phyloP scores from a whole-genome alignment of 345 rosid genomes.

The Cardamine occulta region DNA sequence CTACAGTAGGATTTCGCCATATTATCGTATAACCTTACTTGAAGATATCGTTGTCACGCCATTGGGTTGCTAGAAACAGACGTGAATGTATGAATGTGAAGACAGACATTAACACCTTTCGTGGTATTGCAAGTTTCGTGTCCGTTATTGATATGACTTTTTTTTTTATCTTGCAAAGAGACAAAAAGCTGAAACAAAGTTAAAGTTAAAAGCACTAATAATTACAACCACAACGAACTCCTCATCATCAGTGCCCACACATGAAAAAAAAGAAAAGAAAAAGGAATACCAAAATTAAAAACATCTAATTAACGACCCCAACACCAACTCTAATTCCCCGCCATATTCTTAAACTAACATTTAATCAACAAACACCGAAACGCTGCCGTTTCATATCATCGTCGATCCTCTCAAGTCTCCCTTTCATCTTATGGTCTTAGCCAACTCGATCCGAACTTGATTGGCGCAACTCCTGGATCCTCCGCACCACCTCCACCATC shows the following conservation, averaged over 20 bases:
- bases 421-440: slow-evolving; percentile 23
- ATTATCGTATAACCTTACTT: neutral
- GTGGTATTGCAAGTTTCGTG: neutral
- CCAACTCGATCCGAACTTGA: slow-evolving; percentile 42
- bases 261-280: neutral
- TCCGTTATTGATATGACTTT: neutral
- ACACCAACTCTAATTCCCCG: slow-evolving; percentile 37
- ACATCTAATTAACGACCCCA: slow-evolving; percentile 36
- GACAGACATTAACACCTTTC: neutral
- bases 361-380: slow-evolving; percentile 16
- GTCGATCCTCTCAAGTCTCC: slow-evolving; percentile 18
- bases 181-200: slow-evolving; percentile 38
- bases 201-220: slow-evolving; percentile 43
- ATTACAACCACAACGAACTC: slow-evolving; percentile 39
- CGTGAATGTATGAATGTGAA: neutral
- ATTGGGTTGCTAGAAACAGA: neutral
- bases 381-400: slow-evolving; percentile 3
- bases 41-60: neutral
- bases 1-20: neutral
- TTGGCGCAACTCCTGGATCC: slow-evolving; percentile 58
- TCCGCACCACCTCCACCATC: slow-evolving; percentile 63
- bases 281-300: slow-evolving; percentile 17
- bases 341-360: slow-evolving; percentile 42
- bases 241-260: slow-evolving; percentile 42
- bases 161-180: neutral